Base-by-base conservation (phyloP, 2,329 filamentous ascomycete species). In the Neonectria ditissima region DNA sequence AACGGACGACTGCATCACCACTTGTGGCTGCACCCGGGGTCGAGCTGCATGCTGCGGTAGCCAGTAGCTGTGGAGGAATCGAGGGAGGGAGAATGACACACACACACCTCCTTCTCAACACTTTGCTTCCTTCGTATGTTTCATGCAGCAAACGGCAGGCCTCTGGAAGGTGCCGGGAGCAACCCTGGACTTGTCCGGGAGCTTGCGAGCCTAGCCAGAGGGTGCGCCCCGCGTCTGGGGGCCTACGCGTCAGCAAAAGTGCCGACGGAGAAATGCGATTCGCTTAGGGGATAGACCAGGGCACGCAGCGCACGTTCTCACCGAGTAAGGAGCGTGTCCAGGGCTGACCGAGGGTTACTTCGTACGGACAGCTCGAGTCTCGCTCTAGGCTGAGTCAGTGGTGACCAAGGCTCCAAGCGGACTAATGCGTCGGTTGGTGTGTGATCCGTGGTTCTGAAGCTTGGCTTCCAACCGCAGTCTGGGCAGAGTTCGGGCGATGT, bases 1-100 rank as follows among this genome's bases (percentile, higher is more conserved):
- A 55, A 52, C 44, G 8, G 32, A 11, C 22, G 14, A 30, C 11
- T 32, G 32, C 24, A 32, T 16, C 47, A 34, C 45, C 37, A 43
- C 39, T n/a, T 34, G 44, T 26, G 43, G 34, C 32, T 39, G 44
- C 44, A 11, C 26, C 24, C 28, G 54, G 59, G 59, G 59, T 62
- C 47, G 39, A 24, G 14, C 47, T 54, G 48, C 54, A 57, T 54
- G 24, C 48, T 14, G 41, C 58, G 41, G 54, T 34, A 55, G 59
- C 54, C 54, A 57, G 48, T 50, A 47, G 34, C 8, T 16, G 34
- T 20, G 39, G n/a, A 51, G 53, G 53, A 47, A 56, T 44, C 7
- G 20, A 48, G 28, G 10, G 34, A 5, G 34, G 5, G 16, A 54
- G n/a, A 48, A 48, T 18, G 16, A 26, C 14, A n/a, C n/a, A n/a